Conservation (phyloP, 148 eudicot species). For the Rhododendron williamsianum region DNA sequence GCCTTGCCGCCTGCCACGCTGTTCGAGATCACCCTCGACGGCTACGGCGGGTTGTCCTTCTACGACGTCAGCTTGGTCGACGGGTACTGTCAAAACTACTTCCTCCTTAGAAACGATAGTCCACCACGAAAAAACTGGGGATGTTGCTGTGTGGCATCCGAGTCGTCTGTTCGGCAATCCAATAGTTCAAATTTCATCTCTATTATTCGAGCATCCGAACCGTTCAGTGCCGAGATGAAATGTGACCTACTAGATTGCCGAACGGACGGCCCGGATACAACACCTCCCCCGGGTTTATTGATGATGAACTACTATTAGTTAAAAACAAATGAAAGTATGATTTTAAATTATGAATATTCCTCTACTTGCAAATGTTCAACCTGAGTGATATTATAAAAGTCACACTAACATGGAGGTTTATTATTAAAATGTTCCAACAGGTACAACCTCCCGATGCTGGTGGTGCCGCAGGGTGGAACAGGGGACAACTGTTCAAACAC, state of each 20-base stretch:
- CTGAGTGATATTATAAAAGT: background rate
- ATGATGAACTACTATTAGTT: too few species aligned
- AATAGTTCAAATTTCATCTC: too few species aligned
- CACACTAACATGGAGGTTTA: background rate
- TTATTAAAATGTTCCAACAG: background rate
- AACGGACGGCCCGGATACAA: too few species aligned
- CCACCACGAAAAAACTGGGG: too few species aligned
- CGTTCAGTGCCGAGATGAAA: too few species aligned
- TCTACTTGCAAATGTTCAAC: background rate
- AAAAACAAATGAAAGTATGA: too few species aligned
- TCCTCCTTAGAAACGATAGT: background rate
- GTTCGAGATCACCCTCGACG: slow-evolving; percentile 61
- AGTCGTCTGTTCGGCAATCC: too few species aligned
- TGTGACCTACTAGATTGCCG: too few species aligned
- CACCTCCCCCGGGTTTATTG: too few species aligned
- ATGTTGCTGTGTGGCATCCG: too few species aligned
- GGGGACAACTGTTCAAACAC: slow-evolving; percentile 53
- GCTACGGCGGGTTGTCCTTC: slow-evolving; percentile 49
- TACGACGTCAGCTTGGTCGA: slow-evolving; percentile 79
- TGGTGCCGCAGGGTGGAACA: slow-evolving; percentile 46
- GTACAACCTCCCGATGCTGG: slow-evolving; percentile 55
- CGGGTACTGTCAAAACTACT: slow-evolving; percentile 32
- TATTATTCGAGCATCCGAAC: fast-evolving
- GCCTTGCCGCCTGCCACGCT: slow-evolving; percentile 65
- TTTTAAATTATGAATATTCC: too few species aligned